Evolutionary conservation across 1,139 yeast species (phyloP).

Genomic region (Sugiyamaella xylanicola): DNA sequence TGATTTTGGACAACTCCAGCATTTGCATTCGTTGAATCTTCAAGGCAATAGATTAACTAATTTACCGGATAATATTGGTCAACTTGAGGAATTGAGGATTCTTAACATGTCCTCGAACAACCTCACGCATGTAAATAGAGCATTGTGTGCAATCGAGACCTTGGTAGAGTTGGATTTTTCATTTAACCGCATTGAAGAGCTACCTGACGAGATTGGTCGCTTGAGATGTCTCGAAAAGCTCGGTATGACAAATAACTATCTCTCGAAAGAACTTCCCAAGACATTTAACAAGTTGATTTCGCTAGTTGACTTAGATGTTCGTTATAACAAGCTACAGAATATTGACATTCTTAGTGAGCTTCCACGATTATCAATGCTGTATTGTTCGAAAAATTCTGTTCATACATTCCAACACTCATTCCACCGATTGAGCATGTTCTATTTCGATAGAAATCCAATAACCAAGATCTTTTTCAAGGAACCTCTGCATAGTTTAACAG

Average conservation of each 20-base stretch:
- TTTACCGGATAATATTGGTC: conserved; percentile 65
- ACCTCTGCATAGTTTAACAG: conserved; percentile 62
- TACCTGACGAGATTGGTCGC: conserved; percentile 66
- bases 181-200: conserved; percentile 64
- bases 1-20: conserved; percentile 35
- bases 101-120: conserved; percentile 83
- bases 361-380: conserved; percentile 69
- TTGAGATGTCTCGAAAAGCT: conserved; percentile 64
- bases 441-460: conserved; percentile 75
- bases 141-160: conserved; percentile 61
- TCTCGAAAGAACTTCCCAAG: conserved; percentile 58
- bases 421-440: conserved; percentile 41
- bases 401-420: conserved; percentile 60
- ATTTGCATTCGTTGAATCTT: conserved; percentile 39
- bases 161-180: conserved; percentile 76
- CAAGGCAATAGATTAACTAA: conserved; percentile 74
- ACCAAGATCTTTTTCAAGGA: conserved; percentile 70
- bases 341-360: conserved; percentile 65
- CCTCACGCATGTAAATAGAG: conserved; percentile 67
- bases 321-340: conserved; percentile 69
- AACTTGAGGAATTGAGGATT: conserved; percentile 56
- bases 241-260: conserved; percentile 72
- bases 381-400: conserved; percentile 76
- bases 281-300: conserved; percentile 55
- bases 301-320: conserved; percentile 74